phyloP scores from a whole-genome alignment of 208 protist genomes.

The Vickermania ingenoplastis region DNA sequence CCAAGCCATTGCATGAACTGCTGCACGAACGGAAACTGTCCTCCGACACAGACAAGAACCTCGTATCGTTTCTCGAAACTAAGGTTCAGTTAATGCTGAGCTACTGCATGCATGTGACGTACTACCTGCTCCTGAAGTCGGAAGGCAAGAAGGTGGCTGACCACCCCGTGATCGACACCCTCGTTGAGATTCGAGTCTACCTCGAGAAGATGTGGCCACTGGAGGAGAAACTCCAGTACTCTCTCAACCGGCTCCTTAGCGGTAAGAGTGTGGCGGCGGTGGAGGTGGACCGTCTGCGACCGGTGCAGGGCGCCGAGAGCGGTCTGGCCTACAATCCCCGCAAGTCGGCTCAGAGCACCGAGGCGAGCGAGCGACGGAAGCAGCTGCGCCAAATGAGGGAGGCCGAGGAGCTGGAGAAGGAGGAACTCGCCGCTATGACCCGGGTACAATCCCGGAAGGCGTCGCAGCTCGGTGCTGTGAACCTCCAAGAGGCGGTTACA shows the following conservation, averaged over 20 bases:
- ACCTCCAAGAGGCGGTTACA: slow-evolving; percentile 32
- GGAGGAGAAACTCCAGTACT: slow-evolving; percentile 94
- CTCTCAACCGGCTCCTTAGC: slow-evolving; percentile 90
- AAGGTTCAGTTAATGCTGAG: slow-evolving; percentile 92
- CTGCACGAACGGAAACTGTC: slow-evolving; percentile 72
- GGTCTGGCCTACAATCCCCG: slow-evolving; percentile 24
- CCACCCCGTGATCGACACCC: slow-evolving; percentile 90
- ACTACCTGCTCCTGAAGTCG: slow-evolving; percentile 90
- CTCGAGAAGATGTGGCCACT: slow-evolving; percentile 93
- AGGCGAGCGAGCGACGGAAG: slow-evolving; percentile 55
- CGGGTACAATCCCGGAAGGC: slow-evolving; percentile 78
- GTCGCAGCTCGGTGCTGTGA: slow-evolving; percentile 25
- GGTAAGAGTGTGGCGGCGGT: slow-evolving; percentile 59
- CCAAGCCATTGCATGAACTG: slow-evolving; percentile 73
- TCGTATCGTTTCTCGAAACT: slow-evolving; percentile 84
- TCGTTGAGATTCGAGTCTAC: slow-evolving; percentile 90
- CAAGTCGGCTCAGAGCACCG: slow-evolving; percentile 22
- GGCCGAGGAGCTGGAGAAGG: slow-evolving; percentile 71
- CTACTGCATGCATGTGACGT: slow-evolving; percentile 94
- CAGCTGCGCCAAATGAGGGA: slow-evolving; percentile 49
- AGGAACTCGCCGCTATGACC: slow-evolving; percentile 77
- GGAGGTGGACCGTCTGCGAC: slow-evolving; percentile 54
- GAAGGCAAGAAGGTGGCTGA: slow-evolving; percentile 87
- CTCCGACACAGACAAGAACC: slow-evolving; percentile 45
- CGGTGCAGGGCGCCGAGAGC: slow-evolving; percentile 33